A percentile compares a stretch with the other conserved stretches of the same genome.
Conservation (phyloP, 2,329 filamentous ascomycete genomes). For the Fusarium sambucinum region DNA sequence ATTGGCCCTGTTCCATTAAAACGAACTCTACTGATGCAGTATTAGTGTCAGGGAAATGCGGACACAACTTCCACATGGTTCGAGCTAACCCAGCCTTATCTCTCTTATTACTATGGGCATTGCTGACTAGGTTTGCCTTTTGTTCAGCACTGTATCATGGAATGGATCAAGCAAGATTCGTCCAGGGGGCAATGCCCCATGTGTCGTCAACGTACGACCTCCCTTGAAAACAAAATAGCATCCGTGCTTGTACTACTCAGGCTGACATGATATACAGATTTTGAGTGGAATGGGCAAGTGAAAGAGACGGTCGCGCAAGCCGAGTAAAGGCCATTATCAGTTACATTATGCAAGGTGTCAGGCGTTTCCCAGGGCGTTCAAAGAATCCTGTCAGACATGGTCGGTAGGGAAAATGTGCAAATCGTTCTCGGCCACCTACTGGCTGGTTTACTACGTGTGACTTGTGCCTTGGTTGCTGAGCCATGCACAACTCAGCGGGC, state of each 20-base stretch:
- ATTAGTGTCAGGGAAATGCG: conserved; percentile 89
- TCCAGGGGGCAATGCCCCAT: conserved; percentile 96
- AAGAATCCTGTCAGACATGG: conserved; percentile 24
- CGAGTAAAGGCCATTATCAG: conserved; percentile 45
- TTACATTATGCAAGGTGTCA: conserved; percentile 29
- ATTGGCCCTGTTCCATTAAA: conserved; percentile 29
- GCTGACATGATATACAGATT: conserved; percentile 49
- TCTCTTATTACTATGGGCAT: conserved; percentile 5
- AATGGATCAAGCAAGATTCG: conserved; percentile 96
- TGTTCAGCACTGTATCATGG: conserved; percentile 87
- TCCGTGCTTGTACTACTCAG: not conserved
- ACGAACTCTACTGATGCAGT: conserved; percentile 35
- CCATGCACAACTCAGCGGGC: conserved; percentile 14
- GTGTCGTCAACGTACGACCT: conserved; percentile 86
- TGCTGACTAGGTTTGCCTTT: conserved; percentile 30
- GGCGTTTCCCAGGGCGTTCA: conserved; percentile 41
- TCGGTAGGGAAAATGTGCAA: conserved; percentile 4
- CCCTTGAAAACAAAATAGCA: not conserved
- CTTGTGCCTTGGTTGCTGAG: conserved; percentile 2
- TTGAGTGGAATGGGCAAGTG: conserved; percentile 57
- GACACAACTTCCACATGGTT: conserved; percentile 98
- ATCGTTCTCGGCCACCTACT: conserved; percentile 11
- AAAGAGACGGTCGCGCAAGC: conserved; percentile 49
- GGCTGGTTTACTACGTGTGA: conserved; percentile 13
- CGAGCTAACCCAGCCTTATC: conserved; percentile 40